These are phyloP conservation scores for Decorospora gaudefroyi DNA, from an alignment of 2,329 filamentous ascomycete genomes.

Conservation along the genomic window DNA sequence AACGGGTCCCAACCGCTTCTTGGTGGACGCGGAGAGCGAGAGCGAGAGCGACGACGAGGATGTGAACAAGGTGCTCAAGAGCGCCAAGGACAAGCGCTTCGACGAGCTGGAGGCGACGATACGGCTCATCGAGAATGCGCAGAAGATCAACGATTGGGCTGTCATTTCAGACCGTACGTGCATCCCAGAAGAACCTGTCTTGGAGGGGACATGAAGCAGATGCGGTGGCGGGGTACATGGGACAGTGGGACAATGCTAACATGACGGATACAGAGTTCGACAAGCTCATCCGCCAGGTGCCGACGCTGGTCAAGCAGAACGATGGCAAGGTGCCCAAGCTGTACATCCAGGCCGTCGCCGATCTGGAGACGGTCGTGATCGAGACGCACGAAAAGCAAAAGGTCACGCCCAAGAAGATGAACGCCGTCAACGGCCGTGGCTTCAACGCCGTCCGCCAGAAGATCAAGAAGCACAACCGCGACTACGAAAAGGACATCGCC, in stretches of 20 bases:
- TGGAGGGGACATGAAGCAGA: neutral
- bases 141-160: conserved; percentile 98
- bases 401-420: conserved; percentile 97
- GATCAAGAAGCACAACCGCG: conserved; percentile 98
- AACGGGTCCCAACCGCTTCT: conserved; percentile 79
- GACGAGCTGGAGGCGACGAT: conserved; percentile 92
- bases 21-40: conserved; percentile 76
- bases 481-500: conserved; percentile 85
- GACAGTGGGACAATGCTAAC: conserved; percentile 26
- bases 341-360: conserved; percentile 90
- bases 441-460: conserved; percentile 97
- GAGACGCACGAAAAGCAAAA: conserved; percentile 96
- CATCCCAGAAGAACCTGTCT: neutral
- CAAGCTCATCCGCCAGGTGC: conserved; percentile 86
- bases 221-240: conserved; percentile 11
- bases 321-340: conserved; percentile 81
- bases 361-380: conserved; percentile 92
- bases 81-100: conserved; percentile 94
- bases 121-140: conserved; percentile 89
- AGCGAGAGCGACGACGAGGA: conserved; percentile 87
- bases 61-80: conserved; percentile 84
- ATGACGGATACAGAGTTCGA: conserved; percentile 72
- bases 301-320: conserved; percentile 57
- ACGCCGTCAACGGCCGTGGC: conserved; percentile 89
- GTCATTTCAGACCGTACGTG: conserved; percentile 82